phyloP scores from a whole-genome alignment of 1,284 basidiomycete species.

The Thelephora terrestris region DNA sequence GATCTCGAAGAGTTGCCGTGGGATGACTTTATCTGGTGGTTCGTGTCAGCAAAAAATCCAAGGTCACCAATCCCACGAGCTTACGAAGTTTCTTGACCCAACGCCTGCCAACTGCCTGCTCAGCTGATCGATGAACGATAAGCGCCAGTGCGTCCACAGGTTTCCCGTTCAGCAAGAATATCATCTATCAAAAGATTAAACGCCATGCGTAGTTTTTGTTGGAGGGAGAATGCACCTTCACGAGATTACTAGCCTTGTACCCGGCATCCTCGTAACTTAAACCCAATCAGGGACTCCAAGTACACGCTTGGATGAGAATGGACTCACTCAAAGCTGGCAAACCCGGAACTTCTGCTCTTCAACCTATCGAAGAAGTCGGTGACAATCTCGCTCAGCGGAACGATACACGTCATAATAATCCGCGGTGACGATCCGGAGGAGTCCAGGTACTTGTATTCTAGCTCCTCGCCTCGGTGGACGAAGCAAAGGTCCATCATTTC shows the following conservation, averaged over 20 bases:
- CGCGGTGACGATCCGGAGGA: slow-evolving; percentile 44
- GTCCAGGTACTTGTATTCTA: slow-evolving; percentile 76
- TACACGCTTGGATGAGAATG: slow-evolving; percentile 1
- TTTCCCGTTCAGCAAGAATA: slow-evolving; percentile 78
- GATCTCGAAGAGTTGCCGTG: slow-evolving; percentile 89
- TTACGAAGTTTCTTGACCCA: slow-evolving; percentile 89
- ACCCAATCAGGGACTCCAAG: slow-evolving; percentile 3
- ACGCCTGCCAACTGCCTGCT: slow-evolving; percentile 59
- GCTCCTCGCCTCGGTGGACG: slow-evolving; percentile 64
- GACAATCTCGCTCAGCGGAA: slow-evolving; percentile 89
- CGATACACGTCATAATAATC: slow-evolving; percentile 67
- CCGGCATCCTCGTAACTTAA: slow-evolving; percentile 84
- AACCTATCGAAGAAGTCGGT: slow-evolving; percentile 90
- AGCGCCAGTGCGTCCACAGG: slow-evolving; percentile 89
- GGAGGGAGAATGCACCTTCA: slow-evolving; percentile 45
- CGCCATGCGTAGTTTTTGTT: neutral
- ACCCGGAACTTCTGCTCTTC: slow-evolving; percentile 85
- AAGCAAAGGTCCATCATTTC: slow-evolving; percentile 90
- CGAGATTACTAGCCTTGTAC: slow-evolving; percentile 70
- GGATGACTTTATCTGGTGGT: slow-evolving; percentile 68
- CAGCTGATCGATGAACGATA: slow-evolving; percentile 71
- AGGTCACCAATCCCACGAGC: slow-evolving; percentile 17
- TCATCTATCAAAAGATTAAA: slow-evolving; percentile 44
- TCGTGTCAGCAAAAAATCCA: neutral
- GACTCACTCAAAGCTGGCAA: slow-evolving; percentile 84